phyloP scores from a whole-genome alignment of 257 asterid species.

The Plectranthus barbatus region DNA sequence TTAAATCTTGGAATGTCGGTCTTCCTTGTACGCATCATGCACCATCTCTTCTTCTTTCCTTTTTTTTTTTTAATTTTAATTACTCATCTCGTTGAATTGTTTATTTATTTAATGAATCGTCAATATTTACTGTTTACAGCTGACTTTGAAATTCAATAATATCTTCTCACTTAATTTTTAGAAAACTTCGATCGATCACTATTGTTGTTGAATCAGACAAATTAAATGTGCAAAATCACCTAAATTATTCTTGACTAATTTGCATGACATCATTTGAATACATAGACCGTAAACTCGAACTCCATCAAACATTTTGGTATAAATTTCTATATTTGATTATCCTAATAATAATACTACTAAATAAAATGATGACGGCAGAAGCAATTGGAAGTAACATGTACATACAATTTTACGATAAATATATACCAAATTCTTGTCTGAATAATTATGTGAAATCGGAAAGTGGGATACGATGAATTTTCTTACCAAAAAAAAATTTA shows the following conservation, averaged over 20 bases:
- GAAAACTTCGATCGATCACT: not conserved
- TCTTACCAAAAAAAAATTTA: too few species aligned
- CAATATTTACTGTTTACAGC: not conserved
- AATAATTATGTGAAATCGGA: not conserved
- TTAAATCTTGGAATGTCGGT: slow-evolving; percentile 13
- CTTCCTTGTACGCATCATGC: not conserved
- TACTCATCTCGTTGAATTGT: not conserved
- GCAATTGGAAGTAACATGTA: not conserved
- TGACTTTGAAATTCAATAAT: slow-evolving; percentile 17
- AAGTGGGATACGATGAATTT: not conserved
- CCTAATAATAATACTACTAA: not conserved
- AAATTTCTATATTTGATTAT: not conserved
- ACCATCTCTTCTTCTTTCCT: too few species aligned
- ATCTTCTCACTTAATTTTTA: not conserved
- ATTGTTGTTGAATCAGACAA: not conserved
- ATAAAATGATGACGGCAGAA: not conserved
- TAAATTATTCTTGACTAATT: too few species aligned
- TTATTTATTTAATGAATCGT: not conserved
- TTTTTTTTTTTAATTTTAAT: not conserved
- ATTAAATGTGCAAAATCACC: not conserved
- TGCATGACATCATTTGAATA: too few species aligned
- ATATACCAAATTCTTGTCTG: not conserved
- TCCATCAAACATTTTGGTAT: not conserved
- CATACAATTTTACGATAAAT: too few species aligned
- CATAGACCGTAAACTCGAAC: not conserved